Percentiles rank a stretch among this genome's conserved stretches.
Conservation (phyloP, 257 asterid genomes). For the Vinca minor region DNA sequence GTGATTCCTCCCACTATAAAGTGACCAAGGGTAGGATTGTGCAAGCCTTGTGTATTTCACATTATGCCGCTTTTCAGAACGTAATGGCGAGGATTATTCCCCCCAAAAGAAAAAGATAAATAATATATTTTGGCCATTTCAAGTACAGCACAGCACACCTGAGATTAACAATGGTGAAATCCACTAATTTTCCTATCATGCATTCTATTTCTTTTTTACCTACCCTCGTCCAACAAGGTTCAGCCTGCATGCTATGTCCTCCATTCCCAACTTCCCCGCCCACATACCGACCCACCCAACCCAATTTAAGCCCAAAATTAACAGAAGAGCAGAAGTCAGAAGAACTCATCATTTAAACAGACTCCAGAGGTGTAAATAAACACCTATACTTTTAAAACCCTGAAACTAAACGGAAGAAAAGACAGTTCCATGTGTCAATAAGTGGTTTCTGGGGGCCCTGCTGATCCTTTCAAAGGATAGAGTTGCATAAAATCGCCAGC, state of each 20-base stretch:
- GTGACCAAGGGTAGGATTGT: not conserved
- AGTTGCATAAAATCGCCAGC: not conserved
- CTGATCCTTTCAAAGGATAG: not conserved
- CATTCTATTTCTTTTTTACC: not conserved
- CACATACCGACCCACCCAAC: too few relatives aligned
- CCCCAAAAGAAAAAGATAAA: too few relatives aligned
- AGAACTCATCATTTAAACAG: not conserved
- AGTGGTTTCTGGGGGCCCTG: not conserved
- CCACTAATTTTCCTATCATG: not conserved
- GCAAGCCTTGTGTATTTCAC: not conserved
- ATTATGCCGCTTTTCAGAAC: not conserved
- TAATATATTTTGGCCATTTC: too few relatives aligned
- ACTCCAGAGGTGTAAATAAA: too few relatives aligned
- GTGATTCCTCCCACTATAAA: not conserved
- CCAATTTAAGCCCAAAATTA: not conserved
- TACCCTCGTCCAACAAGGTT: not conserved
- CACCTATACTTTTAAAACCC: too few relatives aligned
- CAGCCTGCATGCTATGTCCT: not conserved
- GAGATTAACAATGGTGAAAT: not conserved
- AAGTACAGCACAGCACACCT: too few relatives aligned
- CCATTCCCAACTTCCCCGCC: not conserved
- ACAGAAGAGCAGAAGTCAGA: not conserved
- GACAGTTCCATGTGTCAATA: not conserved
- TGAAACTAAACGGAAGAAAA: too few relatives aligned
- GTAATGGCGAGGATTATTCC: constrained; percentile 1